phyloP scores from a whole-genome alignment of 257 asterid species.

The Capsicum chinense region DNA sequence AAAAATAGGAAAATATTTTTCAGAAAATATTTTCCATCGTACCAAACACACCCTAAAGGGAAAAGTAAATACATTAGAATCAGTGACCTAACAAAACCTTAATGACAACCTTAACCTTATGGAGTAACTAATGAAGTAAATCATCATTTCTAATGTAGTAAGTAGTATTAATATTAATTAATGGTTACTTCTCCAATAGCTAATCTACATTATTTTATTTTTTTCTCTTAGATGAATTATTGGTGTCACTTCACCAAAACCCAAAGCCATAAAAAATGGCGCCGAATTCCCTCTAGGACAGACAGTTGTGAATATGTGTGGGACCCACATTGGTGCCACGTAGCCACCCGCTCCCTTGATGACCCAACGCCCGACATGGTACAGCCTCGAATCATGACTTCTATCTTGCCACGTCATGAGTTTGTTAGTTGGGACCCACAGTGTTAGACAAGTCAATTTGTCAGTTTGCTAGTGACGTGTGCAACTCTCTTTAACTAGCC shows the following conservation, averaged over 20 bases:
- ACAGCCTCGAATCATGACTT: constrained; percentile 30
- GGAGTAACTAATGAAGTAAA: neutral
- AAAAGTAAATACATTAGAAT: constrained; percentile 34
- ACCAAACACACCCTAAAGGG: neutral
- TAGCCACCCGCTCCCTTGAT: constrained; percentile 30
- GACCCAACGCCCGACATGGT: constrained; percentile 52
- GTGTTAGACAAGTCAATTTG: constrained; percentile 35
- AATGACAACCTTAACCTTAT: neutral
- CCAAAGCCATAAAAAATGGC: constrained; percentile 33
- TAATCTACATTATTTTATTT: too few relatives aligned
- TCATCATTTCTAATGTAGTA: neutral
- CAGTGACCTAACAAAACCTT: constrained; percentile 27
- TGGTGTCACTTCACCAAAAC: constrained; percentile 31
- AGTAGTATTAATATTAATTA: neutral
- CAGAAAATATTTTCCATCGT: too few relatives aligned
- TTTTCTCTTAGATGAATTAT: constrained; percentile 41
- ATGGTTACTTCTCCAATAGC: neutral
- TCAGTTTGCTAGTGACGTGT: constrained; percentile 49
- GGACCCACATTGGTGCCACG: constrained; percentile 40
- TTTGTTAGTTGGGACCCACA: constrained; percentile 47
- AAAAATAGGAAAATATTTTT: too few relatives aligned
- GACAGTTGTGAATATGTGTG: neutral
- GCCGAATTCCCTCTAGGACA: constrained; percentile 30
- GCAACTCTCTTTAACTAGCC: constrained; percentile 50
- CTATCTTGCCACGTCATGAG: constrained; percentile 39